Evolutionary conservation across 2,329 filamentous ascomycete genomes (phyloP).

Genomic region (Zarea fungicola): DNA sequence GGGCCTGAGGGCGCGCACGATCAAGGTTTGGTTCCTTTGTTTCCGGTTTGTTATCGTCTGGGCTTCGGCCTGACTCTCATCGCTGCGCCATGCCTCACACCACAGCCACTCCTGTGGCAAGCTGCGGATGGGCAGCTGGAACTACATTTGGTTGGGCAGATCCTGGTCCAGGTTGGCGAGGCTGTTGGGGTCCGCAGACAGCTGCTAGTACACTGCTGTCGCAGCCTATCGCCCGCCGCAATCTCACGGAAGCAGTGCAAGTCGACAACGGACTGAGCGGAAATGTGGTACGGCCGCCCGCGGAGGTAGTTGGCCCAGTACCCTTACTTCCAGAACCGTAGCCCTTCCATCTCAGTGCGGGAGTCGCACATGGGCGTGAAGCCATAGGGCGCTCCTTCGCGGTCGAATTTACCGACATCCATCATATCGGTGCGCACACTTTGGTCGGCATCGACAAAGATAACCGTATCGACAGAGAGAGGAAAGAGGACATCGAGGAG

Average conservation of each 20-base stretch:
- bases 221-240: constrained; percentile 83
- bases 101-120: constrained; percentile 96
- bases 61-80: constrained; percentile 71
- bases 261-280: constrained; percentile 93
- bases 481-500: constrained; percentile 98
- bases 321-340: constrained; percentile 99
- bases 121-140: constrained; percentile 83
- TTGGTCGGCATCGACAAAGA: constrained; percentile 96
- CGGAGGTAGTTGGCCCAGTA: constrained; percentile 94
- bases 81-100: constrained; percentile 99
- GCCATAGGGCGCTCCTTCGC: constrained; percentile 87
- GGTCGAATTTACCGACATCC: constrained; percentile 78
- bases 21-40: constrained; percentile 98
- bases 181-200: constrained; percentile 81
- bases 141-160: constrained; percentile 97
- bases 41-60: constrained; percentile 96
- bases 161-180: constrained; percentile 93
- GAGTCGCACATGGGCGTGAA: constrained; percentile 99
- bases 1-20: constrained; percentile 82
- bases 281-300: constrained; percentile 91
- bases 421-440: constrained; percentile 98
- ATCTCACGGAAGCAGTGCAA: constrained; percentile 83
- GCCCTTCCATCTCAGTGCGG: constrained; percentile 94
- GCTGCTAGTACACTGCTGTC: constrained; percentile 90
- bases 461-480: constrained; percentile 93